Evolutionary conservation across 139 green algal genomes (phyloP).

Genomic region (Chlorella sp.): DNA sequence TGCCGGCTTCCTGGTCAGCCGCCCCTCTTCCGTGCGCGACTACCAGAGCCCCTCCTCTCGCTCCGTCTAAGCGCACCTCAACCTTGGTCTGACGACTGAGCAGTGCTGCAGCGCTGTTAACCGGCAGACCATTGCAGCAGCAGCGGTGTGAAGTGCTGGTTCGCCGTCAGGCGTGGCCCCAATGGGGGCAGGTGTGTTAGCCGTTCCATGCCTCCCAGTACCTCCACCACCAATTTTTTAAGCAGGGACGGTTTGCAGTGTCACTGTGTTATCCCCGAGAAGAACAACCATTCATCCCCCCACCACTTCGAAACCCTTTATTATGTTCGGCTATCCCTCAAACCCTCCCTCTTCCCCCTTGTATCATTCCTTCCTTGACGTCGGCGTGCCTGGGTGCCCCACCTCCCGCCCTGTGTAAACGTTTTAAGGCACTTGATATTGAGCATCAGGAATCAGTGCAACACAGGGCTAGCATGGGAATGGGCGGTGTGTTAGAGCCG

Average conservation of each 20-base stretch:
- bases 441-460: too few species aligned
- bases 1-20: slow-evolving; percentile 74
- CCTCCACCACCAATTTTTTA: not conserved
- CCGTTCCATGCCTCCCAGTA: not conserved
- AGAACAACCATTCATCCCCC: not conserved
- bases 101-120: too few species aligned
- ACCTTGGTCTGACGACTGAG: too few species aligned
- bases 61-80: slow-evolving; percentile 11
- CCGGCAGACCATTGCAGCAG: slow-evolving; percentile 1
- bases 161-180: slow-evolving; percentile 2
- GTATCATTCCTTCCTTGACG: not conserved
- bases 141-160: not conserved
- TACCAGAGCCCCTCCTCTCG: slow-evolving; percentile 26
- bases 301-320: not conserved
- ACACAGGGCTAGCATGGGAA: too few species aligned
- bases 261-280: slow-evolving; percentile 5
- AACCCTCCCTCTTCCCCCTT: not conserved
- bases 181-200: not conserved
- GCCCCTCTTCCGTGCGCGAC: slow-evolving; percentile 17
- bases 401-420: not conserved
- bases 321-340: not conserved
- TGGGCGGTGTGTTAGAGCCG: too few species aligned
- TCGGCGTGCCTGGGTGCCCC: not conserved
- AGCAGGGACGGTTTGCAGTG: not conserved
- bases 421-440: not conserved